These are phyloP conservation scores for Phytophthora idaei DNA, from an alignment of 352 stramenopile genomes.

Conservation along the genomic window DNA sequence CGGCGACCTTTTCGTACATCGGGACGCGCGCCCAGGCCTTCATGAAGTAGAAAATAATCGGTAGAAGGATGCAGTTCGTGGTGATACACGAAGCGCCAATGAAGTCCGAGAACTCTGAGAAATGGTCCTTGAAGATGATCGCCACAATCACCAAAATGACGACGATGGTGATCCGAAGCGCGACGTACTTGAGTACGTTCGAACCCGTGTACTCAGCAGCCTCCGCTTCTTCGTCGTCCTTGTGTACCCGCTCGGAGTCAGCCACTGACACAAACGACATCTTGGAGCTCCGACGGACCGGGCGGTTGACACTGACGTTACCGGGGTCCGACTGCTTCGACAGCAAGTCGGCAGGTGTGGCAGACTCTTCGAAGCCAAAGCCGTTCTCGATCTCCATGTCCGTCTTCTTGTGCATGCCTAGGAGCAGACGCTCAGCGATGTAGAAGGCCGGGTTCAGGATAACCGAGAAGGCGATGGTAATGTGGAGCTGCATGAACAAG, in stretches of 20 bases:
- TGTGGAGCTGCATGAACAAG: conserved; percentile 58
- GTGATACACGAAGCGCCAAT: conserved; percentile 59
- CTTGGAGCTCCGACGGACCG: conserved; percentile 38
- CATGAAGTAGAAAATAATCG: conserved; percentile 69
- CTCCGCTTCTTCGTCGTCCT: conserved; percentile 37
- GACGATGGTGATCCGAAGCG: conserved; percentile 38
- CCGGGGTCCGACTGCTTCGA: conserved; percentile 22
- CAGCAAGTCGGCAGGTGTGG: conserved; percentile 21
- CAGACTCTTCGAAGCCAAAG: conserved; percentile 22
- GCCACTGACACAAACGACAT: conserved; percentile 54
- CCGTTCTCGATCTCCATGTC: conserved; percentile 28
- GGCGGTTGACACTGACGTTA: conserved; percentile 6
- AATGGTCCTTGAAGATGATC: conserved; percentile 57
- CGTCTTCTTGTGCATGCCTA: conserved; percentile 52
- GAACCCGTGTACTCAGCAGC: conserved; percentile 38
- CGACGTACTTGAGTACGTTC: conserved; percentile 41
- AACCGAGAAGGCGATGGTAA: conserved; percentile 52
- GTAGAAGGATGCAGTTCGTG: conserved; percentile 63
- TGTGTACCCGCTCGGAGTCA: conserved; percentile 38
- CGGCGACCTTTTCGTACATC: conserved; percentile 35
- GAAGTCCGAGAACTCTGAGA: conserved; percentile 67
- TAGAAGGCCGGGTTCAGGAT: conserved; percentile 54
- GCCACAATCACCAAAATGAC: conserved; percentile 41
- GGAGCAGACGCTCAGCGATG: conserved; percentile 42
- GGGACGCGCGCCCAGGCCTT: conserved; percentile 51